Base-by-base conservation (phyloP, 2,329 filamentous ascomycete genomes). In the Colletotrichum noveboracense region DNA sequence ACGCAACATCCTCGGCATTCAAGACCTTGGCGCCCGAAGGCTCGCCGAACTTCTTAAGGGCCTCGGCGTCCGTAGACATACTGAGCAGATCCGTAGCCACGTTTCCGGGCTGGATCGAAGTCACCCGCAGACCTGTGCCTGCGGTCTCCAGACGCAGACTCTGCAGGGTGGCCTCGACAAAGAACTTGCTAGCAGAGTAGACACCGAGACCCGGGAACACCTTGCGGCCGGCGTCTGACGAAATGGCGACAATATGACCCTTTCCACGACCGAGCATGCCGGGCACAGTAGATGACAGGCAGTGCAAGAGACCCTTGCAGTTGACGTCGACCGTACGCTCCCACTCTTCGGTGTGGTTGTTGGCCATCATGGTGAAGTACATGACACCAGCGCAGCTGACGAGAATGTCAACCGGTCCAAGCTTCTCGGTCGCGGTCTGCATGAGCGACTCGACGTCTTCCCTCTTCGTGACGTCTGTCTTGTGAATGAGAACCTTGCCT, bases 351-450 rank as follows among this genome's bases (percentile, higher is more conserved):
- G 88, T 90, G 77, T 94, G 90, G 18, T 87, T 89, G 81, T 96
- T 96, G 72, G 93, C 91, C 94, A 96, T 96, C 92, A 96, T 93
- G 70, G 94, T 96, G 85, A 93, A 96, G 86, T 96, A 96, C 94
- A 96, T 96, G 81, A 96, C 94, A 43, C 94, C 94, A 0, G 94
- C 95, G 80, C 94, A 95, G 55, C 92, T 92, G 66, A 96, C 91
- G n/a, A 96, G 89, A 67, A 96, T 94, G 81, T 96, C 94, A 60
- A 96, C 88, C 0, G 93, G 91, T 0, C 94, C 94, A 1, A 96
- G 91, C 78, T 92, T 86, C 61, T 90, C 88, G 30, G 86, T 86
- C 2, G 93, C 88, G 0, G 89, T 87, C 5, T 85, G 83, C 76
- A 96, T 87, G 5, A 96, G 91, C 0, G 89, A 88, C 79, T 94